A percentile compares a stretch with the other conserved stretches of the same genome.
phyloP scores from a whole-genome alignment of 768 basidiomycete genomes.

The Trametes meyenii region DNA sequence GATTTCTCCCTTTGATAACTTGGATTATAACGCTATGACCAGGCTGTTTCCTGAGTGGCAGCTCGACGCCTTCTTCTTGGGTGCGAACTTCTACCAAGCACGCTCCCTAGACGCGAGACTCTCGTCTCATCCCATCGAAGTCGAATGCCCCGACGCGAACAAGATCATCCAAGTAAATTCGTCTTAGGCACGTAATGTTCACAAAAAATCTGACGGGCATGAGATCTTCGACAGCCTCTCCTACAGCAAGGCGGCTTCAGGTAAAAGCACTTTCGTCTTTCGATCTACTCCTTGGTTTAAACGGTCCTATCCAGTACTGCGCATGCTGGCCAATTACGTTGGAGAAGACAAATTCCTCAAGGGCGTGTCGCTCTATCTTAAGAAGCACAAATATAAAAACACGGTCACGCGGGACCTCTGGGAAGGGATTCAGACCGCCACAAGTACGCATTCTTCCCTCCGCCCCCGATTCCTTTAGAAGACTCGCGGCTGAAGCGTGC shows the following conservation, averaged over 20 bases:
- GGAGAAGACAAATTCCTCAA: slow-evolving; percentile 88
- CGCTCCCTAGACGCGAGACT: slow-evolving; percentile 84
- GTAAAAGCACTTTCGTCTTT: slow-evolving; percentile 35
- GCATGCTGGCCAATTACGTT: slow-evolving; percentile 89
- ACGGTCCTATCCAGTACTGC: slow-evolving; percentile 61
- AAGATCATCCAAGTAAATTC: slow-evolving; percentile 69
- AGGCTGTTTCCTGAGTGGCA: slow-evolving; percentile 89
- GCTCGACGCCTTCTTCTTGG: slow-evolving; percentile 80
- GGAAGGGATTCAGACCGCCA: slow-evolving; percentile 79
- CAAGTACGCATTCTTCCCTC: slow-evolving; percentile 43
- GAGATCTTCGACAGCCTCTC: slow-evolving; percentile 90
- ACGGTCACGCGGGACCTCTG: slow-evolving; percentile 86
- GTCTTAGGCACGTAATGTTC: neutral
- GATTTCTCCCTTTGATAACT: too few species aligned
- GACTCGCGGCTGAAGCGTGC: neutral
- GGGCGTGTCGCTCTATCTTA: slow-evolving; percentile 91
- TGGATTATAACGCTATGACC: neutral
- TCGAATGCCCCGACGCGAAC: slow-evolving; percentile 87
- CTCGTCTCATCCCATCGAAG: slow-evolving; percentile 93
- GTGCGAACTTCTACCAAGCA: slow-evolving; percentile 70
- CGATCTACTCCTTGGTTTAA: neutral
- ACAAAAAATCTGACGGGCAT: too few species aligned
- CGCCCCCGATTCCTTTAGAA: neutral
- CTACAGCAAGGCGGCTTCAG: slow-evolving; percentile 84
- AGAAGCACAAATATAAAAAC: slow-evolving; percentile 83